Conservation (phyloP, 345 rosid genomes). For the Erodium maritimum region DNA sequence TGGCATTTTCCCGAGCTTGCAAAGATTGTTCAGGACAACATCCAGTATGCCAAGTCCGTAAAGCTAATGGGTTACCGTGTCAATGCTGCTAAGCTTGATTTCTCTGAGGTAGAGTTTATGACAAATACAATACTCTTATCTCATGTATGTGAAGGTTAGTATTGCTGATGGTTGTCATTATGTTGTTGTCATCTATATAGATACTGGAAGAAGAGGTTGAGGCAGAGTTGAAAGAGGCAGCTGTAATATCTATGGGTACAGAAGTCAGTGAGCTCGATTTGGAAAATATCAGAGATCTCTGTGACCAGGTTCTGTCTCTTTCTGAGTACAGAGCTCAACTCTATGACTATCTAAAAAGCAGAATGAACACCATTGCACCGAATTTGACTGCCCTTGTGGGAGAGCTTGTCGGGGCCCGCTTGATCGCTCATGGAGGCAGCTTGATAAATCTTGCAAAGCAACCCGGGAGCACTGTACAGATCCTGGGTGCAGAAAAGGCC, state of each 20-base stretch:
- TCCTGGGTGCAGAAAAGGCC: background rate
- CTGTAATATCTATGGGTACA: conserved; percentile 86
- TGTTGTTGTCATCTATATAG: conserved; percentile 19
- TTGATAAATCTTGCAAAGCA: conserved; percentile 83
- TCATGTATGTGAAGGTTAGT: too few species aligned
- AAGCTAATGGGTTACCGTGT: conserved; percentile 74
- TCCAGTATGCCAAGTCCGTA: conserved; percentile 68
- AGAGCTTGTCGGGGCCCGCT: conserved; percentile 92
- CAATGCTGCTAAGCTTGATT: conserved; percentile 76
- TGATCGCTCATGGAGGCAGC: conserved; percentile 92
- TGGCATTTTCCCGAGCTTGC: conserved; percentile 99
- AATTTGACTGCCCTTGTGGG: conserved; percentile 93
- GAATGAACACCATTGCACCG: conserved; percentile 91
- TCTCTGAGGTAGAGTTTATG: conserved; percentile 47
- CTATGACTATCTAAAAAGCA: conserved; percentile 72
- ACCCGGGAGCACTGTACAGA: conserved; percentile 62
- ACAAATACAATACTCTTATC: too few species aligned
- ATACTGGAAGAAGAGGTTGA: conserved; percentile 65
- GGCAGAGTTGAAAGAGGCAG: conserved; percentile 67
- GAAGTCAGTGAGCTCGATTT: conserved; percentile 81
- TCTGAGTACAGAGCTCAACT: conserved; percentile 85
- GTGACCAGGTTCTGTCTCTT: conserved; percentile 77
- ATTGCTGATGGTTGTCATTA: too few species aligned
- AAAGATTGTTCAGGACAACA: conserved; percentile 73
- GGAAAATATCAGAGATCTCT: conserved; percentile 58